These are phyloP conservation scores for Colletotrichum phormii DNA, from an alignment of 2,329 filamentous ascomycete species.

Conservation along the genomic window DNA sequence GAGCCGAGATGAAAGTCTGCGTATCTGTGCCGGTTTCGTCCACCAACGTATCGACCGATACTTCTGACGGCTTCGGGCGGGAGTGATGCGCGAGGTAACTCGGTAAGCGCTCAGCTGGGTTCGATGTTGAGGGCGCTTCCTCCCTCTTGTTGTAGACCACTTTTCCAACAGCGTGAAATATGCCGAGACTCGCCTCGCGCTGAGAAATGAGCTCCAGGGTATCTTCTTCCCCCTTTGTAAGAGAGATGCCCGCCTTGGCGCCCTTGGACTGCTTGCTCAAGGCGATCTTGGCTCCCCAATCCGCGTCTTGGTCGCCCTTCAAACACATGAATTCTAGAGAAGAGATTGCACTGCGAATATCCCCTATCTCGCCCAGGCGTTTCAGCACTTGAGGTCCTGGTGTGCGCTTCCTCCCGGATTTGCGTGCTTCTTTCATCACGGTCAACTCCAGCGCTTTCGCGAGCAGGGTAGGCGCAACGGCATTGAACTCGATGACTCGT, in stretches of 20 bases:
- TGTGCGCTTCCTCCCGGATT: slow-evolving; percentile 79
- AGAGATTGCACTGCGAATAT: slow-evolving; percentile 92
- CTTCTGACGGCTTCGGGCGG: slow-evolving; percentile 72
- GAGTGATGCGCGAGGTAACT: slow-evolving; percentile 67
- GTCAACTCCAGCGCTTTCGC: slow-evolving; percentile 85
- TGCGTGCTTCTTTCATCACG: slow-evolving; percentile 85
- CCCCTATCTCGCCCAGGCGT: slow-evolving; percentile 85
- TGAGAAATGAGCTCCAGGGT: slow-evolving; percentile 85
- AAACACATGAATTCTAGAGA: slow-evolving; percentile 93
- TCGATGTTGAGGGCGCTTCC: slow-evolving; percentile 57
- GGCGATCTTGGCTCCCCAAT: slow-evolving; percentile 80
- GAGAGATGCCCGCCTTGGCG: slow-evolving; percentile 63
- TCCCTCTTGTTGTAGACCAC: slow-evolving; percentile 96
- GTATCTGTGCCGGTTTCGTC: slow-evolving; percentile 95
- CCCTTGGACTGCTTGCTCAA: slow-evolving; percentile 77
- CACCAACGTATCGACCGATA: slow-evolving; percentile 80
- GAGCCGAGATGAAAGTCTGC: slow-evolving; percentile 86
- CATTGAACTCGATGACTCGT: slow-evolving; percentile 89
- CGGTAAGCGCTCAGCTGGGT: slow-evolving; percentile 67
- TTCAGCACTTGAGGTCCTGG: slow-evolving; percentile 85
- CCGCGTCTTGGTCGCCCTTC: slow-evolving; percentile 78
- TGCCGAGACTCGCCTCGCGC: slow-evolving; percentile 88
- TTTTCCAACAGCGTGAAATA: slow-evolving; percentile 96
- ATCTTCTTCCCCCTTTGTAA: slow-evolving; percentile 84
- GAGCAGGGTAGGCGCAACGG: slow-evolving; percentile 87